Conservation (phyloP, 2,329 filamentous ascomycete species). For the Alternaria ethzedia region DNA sequence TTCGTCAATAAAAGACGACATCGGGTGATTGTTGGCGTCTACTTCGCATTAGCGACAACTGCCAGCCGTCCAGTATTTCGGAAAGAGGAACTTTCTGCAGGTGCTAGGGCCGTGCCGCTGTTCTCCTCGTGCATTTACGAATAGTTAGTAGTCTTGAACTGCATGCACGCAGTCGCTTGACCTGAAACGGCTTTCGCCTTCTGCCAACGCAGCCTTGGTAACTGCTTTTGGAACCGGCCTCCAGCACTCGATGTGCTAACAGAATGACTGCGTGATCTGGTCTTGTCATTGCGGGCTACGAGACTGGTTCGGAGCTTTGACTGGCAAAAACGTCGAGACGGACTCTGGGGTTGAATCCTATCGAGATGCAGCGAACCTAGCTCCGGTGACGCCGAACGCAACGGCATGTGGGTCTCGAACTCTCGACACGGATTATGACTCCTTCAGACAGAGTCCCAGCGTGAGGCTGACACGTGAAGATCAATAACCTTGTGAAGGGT, state of each 20-base stretch:
- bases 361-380: constrained; percentile 1
- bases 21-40: constrained; percentile 16
- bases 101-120: constrained; percentile 21
- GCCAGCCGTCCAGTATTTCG: constrained; percentile 20
- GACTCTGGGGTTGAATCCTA: constrained; percentile 15
- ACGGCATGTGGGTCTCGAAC: background rate
- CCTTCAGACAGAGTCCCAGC: background rate
- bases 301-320: constrained; percentile 19
- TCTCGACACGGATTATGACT: background rate
- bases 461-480: constrained; percentile 10
- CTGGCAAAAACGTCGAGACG: constrained; percentile 12
- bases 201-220: constrained; percentile 13
- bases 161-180: constrained; percentile 20
- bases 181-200: constrained; percentile 7
- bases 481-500: background rate
- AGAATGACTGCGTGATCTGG: background rate
- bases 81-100: constrained; percentile 25
- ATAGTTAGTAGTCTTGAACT: constrained; percentile 8
- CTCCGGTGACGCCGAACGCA: constrained; percentile 15
- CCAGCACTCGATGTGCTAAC: background rate
- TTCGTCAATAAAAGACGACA: constrained; percentile 15
- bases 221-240: background rate
- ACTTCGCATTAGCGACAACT: constrained; percentile 32
- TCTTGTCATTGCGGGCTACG: background rate
- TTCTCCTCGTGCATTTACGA: constrained; percentile 7